Base-by-base conservation (phyloP, 345 rosid species). In the Boechera retrofracta region DNA sequence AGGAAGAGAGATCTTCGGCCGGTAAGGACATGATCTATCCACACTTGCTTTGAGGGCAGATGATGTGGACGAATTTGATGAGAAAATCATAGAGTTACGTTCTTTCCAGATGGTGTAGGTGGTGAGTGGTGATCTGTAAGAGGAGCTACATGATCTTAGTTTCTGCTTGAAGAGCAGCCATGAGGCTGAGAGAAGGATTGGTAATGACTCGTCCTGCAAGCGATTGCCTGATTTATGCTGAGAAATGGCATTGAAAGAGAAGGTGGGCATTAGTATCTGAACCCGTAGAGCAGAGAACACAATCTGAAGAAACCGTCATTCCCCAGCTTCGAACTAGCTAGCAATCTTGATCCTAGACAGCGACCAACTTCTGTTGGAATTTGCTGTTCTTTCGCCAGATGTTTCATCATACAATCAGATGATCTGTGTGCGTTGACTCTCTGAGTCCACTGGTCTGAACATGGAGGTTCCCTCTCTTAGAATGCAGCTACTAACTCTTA, bases 371-470 rank as follows among this genome's bases (percentile, higher is more conserved):
- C 41, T 56, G 60, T 9, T 29, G 39, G 38, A 68, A 39, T 63
- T 55, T 41, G 51, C 62, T 5, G 21, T 57, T 41, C 64, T 55
- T 56, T 16, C 4, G 5, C 55, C 29, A 56, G 13, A 28, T 69
- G 28, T 54, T 53, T 38, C 26, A 39, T 55, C 29, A n/a, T 31
- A 70, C 66, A 45, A 18, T 42, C 42, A 32, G 66, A 44, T 45
- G 67, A 61, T 72, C 51, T 13, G 58, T 58, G 55, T 71, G 59
- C 75, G 49, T 36, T 39, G 38, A 59, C 44, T 48, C 12, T 26
- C 39, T n/a, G 42, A 72, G 52, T 49, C 60, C 60, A 62, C 28
- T 48, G 21, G 61, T 38, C 48, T 28, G 29, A 26, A 61, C 21
- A n/a, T 61, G 61, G 16, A 72, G 60, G 4, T 39, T n/a, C 31